Evolutionary conservation across 2,329 filamentous ascomycete genomes (phyloP).

Genomic region (Mycosphaerella arachidis): DNA sequence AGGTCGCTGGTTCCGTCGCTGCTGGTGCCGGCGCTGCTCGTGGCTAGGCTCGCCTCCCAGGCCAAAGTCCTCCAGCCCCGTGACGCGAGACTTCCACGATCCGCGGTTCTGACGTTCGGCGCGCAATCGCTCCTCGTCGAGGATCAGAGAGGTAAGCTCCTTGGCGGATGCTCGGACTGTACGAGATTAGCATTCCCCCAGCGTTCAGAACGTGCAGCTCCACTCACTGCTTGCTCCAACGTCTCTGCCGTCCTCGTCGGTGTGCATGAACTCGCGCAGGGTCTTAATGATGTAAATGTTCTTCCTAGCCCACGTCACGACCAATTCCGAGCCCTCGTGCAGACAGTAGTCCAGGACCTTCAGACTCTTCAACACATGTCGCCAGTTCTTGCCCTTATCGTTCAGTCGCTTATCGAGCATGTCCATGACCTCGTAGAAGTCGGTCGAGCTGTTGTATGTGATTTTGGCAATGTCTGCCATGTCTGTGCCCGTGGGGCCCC

Average conservation of each 20-base stretch:
- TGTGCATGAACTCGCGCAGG: conserved; percentile 90
- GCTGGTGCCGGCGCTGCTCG: conserved; percentile 39
- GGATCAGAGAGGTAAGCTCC: conserved; percentile 83
- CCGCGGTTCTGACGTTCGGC: conserved; percentile 87
- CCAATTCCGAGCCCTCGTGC: conserved; percentile 92
- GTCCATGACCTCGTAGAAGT: conserved; percentile 99
- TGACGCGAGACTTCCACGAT: conserved; percentile 94
- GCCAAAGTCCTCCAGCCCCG: conserved; percentile 64
- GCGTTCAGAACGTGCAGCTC: no score
- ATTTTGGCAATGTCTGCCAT: conserved; percentile 98
- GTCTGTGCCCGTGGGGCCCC: conserved; percentile 95
- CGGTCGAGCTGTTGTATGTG: conserved; percentile 93
- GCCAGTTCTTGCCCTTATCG: conserved; percentile 99
- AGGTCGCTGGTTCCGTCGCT: conserved; percentile 28
- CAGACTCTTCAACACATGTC: conserved; percentile 92
- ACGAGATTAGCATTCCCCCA: conserved; percentile 29
- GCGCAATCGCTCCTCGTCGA: conserved; percentile 89
- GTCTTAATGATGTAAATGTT: conserved; percentile 99
- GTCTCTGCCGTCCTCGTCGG: conserved; percentile 91
- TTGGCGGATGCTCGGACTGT: conserved; percentile 92
- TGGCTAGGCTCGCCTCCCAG: conserved; percentile 36
- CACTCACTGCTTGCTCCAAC: conserved; percentile 91
- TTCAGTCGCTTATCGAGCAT: conserved; percentile 99
- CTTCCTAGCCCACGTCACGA: conserved; percentile 96
- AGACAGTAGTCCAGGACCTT: conserved; percentile 98